phyloP scores from a whole-genome alignment of 2,329 filamentous ascomycete species.

The Microcyclospora pomicola region DNA sequence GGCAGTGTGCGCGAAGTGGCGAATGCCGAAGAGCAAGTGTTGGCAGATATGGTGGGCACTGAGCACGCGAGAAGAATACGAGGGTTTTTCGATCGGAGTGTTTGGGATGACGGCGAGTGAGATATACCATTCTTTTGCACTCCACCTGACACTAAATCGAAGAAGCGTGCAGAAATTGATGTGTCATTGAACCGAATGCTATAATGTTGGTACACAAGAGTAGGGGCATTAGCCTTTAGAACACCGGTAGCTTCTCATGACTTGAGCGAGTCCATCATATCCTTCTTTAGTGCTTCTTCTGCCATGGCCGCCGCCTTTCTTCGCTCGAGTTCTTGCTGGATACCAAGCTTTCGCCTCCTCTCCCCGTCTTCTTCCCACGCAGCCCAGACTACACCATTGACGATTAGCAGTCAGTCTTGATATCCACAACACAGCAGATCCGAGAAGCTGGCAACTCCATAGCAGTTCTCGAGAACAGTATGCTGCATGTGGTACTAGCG shows the following conservation, averaged over 20 bases:
- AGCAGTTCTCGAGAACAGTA: neutral
- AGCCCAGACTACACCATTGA: constrained; percentile 20
- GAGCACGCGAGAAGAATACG: constrained; percentile 64
- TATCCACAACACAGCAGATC: too few species aligned
- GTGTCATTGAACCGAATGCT: too few species aligned
- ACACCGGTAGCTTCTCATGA: too few species aligned
- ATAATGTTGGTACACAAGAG: neutral
- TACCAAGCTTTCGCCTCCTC: constrained; percentile 11
- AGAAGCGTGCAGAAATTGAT: too few species aligned
- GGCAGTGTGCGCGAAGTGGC: constrained; percentile 70
- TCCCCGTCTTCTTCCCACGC: constrained; percentile 22
- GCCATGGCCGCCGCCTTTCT: constrained; percentile 16
- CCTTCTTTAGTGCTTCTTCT: constrained; percentile 17
- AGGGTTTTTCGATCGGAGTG: constrained; percentile 62
- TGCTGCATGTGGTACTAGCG: neutral
- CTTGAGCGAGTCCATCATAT: constrained; percentile 20
- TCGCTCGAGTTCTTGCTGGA: constrained; percentile 17
- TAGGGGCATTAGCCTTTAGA: too few species aligned
- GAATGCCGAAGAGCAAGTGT: constrained; percentile 64
- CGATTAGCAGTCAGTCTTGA: too few species aligned
- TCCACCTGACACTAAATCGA: too few species aligned
- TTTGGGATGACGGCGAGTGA: constrained; percentile 34
- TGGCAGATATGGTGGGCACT: constrained; percentile 61
- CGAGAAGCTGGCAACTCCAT: too few species aligned
- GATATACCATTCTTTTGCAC: constrained; percentile 6